Base-by-base conservation (phyloP, 208 protist species). In the Leishmania braziliensis region DNA sequence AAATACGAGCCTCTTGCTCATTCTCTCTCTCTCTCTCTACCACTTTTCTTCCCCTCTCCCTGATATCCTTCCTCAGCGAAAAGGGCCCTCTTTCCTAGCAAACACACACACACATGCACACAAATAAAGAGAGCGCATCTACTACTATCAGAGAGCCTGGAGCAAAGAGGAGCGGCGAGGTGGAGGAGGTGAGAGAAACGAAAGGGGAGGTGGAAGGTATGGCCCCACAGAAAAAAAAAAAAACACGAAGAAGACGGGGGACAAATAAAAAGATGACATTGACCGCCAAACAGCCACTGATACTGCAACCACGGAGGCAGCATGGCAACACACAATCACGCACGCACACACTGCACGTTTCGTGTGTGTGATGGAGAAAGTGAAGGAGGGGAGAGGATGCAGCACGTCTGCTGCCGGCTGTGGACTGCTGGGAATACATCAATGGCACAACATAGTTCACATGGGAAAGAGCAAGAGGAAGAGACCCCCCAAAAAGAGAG, bases 361-460 rank as follows among this genome's bases (percentile, higher is more conserved):
- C 20, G 29, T 29, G 33, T 23, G 9, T 53, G 43, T 26, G 5
- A 18, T 10, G 3, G 51, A 48, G 1, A 72, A 39, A 48, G 5
- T 48, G 29, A 63, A 63, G 60, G 20, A 65, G 60, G 9, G 3
- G 2, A 33, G 20, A 72, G 46, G 20, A 29, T 1, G 36, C 68
- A 50, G 43, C 68, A 51, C 9, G 26, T 33, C 43, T 29, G 43
- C 20, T 29, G 9, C 26, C n/a, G 18, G 43, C 43, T 36, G 68
- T 51, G 68, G 68, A 29, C 43, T 72, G 68, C 68, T 29, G 46
- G 36, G n/a, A 6, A 72, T 36, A 73, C 50, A 73, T 51, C 48
- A 50, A 46, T 73, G 48, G n/a, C 2, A 80, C 60, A 58, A 43
- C 33, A 60, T 39, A 20, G 23, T 79, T 58, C 39, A 58, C 77